Percentiles rank a stretch among this genome's conserved stretches.
Conservation (phyloP, 768 basidiomycete genomes). For the Pleurotus citrinopileatus region DNA sequence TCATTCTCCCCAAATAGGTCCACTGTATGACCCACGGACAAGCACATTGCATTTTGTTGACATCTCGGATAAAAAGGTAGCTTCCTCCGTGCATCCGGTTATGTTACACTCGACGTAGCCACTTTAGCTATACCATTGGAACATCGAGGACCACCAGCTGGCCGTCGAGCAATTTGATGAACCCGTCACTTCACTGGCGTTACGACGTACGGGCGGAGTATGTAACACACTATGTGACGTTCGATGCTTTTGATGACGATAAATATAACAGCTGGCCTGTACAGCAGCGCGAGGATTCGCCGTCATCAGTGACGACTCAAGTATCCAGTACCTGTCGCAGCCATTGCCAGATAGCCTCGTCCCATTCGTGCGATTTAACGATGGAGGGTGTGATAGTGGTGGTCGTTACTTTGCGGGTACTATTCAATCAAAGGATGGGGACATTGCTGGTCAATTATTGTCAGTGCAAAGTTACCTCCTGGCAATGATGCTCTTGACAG, state of each 20-base stretch:
- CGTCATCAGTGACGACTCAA: conserved; percentile 40
- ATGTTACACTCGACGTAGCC: not conserved
- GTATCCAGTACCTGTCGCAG: conserved; percentile 45
- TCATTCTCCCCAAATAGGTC: conserved; percentile 38
- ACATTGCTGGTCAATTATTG: conserved; percentile 55
- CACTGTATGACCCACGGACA: conserved; percentile 55
- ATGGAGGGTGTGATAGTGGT: conserved; percentile 62
- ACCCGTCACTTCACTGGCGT: conserved; percentile 54
- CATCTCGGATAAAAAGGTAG: conserved; percentile 53
- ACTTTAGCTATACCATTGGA: conserved; percentile 50
- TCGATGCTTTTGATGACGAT: too few species aligned
- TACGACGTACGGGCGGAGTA: conserved; percentile 44
- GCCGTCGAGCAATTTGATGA: conserved; percentile 49
- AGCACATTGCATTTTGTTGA: conserved; percentile 67
- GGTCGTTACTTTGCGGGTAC: conserved; percentile 72
- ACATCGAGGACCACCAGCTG: conserved; percentile 37
- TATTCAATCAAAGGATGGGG: conserved; percentile 45
- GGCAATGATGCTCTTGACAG: not conserved
- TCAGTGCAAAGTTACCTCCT: not conserved
- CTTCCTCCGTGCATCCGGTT: conserved; percentile 5
- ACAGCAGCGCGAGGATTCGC: conserved; percentile 58
- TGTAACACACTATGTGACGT: conserved; percentile 28
- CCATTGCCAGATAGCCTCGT: conserved; percentile 44
- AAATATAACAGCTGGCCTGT: conserved; percentile 47
- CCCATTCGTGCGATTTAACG: conserved; percentile 60